phyloP scores from a whole-genome alignment of 2,329 filamentous ascomycete species.

The Talaromyces sp. region DNA sequence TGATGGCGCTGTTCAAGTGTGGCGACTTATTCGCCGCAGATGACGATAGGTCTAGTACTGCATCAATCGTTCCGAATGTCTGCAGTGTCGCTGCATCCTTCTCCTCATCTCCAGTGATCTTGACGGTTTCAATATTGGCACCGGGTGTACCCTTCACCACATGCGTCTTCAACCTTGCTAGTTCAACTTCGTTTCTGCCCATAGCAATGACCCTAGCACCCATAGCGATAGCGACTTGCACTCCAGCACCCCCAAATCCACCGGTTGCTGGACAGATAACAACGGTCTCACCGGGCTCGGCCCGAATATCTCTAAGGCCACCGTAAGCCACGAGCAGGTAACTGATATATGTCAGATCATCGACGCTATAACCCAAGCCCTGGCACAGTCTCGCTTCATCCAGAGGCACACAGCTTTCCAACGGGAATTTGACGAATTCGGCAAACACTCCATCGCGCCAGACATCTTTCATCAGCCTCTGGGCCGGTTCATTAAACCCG shows the following conservation, averaged over 20 bases:
- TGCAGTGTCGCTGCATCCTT: background rate
- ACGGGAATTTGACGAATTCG: slow-evolving; percentile 30
- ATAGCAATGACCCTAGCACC: slow-evolving; percentile 52
- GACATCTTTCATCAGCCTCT: slow-evolving; percentile 30
- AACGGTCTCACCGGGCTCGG: slow-evolving; percentile 47
- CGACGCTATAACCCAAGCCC: slow-evolving; percentile 37
- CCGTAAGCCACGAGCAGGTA: slow-evolving; percentile 42
- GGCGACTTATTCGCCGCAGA: background rate
- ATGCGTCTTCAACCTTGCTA: background rate
- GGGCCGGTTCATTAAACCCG: slow-evolving; percentile 22
- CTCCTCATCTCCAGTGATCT: background rate
- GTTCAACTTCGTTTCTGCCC: slow-evolving; percentile 35
- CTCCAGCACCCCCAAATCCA: slow-evolving; percentile 45
- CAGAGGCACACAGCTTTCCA: slow-evolving; percentile 33
- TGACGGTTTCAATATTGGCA: background rate
- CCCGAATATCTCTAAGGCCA: slow-evolving; percentile 38
- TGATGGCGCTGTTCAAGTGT: slow-evolving; percentile 6
- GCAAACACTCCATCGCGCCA: slow-evolving; percentile 37
- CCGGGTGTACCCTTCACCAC: background rate
- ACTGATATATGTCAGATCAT: slow-evolving; percentile 37
- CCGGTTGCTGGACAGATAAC: slow-evolving; percentile 51
- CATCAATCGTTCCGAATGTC: slow-evolving; percentile 5
- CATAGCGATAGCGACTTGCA: slow-evolving; percentile 47
- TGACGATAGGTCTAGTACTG: slow-evolving; percentile 6
- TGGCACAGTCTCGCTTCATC: slow-evolving; percentile 28